Percentiles rank a stretch among this genome's conserved stretches.
phyloP scores from a whole-genome alignment of 2,329 filamentous ascomycete genomes.

The Leptographium lundbergii region DNA sequence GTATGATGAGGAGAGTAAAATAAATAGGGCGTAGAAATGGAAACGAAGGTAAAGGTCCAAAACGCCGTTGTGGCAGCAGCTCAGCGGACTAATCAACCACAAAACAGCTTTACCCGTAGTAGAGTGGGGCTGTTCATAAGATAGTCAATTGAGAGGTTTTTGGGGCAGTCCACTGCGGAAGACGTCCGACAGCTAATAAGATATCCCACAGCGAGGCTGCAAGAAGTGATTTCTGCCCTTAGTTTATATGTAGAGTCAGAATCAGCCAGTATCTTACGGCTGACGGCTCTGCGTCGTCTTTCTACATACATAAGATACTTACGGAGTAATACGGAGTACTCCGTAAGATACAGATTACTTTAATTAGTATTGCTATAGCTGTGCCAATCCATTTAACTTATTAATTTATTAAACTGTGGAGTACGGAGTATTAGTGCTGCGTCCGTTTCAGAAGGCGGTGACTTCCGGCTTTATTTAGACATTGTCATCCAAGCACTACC shows the following conservation, averaged over 20 bases:
- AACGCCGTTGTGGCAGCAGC: neutral
- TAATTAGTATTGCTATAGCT: no score
- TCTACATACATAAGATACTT: no score
- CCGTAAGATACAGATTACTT: no score
- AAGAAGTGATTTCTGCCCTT: neutral
- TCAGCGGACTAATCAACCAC: neutral
- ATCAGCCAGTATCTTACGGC: no score
- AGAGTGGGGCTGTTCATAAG: neutral
- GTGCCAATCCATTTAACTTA: no score
- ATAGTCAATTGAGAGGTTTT: neutral
- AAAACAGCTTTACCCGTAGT: neutral
- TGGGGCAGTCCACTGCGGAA: neutral
- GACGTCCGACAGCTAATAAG: neutral
- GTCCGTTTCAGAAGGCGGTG: slow-evolving; percentile 5
- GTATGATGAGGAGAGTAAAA: neutral
- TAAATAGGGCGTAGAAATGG: neutral
- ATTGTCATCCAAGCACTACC: neutral
- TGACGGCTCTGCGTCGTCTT: neutral
- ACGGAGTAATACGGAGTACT: no score
- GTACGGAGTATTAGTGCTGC: no score
- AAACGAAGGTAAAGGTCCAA: neutral
- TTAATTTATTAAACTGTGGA: no score
- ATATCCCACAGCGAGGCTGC: neutral
- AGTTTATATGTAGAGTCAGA: no score
- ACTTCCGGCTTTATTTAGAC: neutral